Evolutionary conservation across 2,329 filamentous ascomycete species (phyloP).

Genomic region (Trichoderma sp.): DNA sequence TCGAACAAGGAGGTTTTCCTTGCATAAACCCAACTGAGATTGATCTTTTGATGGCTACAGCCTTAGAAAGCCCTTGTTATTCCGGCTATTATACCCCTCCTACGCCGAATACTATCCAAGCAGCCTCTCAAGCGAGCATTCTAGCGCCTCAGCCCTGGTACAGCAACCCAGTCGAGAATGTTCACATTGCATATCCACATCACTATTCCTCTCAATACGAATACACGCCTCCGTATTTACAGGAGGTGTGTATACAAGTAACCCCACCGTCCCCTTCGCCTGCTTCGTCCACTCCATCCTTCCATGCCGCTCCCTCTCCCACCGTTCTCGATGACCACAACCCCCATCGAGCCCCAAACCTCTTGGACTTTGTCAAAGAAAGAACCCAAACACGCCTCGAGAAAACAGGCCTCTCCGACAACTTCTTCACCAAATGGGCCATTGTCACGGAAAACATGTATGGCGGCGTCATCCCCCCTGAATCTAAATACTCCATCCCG

Average conservation of each 20-base stretch:
- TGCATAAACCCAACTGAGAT: neutral
- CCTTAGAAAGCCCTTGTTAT: neutral
- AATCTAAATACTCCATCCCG: constrained; percentile 3
- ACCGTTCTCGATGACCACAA: neutral
- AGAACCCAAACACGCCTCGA: neutral
- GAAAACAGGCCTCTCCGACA: neutral
- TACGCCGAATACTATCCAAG: neutral
- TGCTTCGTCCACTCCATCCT: neutral
- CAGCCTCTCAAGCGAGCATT: neutral
- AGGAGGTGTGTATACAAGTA: too few relatives aligned
- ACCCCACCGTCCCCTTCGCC: neutral
- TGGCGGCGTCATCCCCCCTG: neutral
- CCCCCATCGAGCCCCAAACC: neutral
- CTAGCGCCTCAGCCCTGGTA: neutral
- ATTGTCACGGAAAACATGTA: neutral
- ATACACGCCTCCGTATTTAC: too few relatives aligned
- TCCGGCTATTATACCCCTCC: neutral
- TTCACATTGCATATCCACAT: neutral
- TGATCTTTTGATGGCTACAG: neutral
- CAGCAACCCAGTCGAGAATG: neutral
- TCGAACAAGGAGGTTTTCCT: too few relatives aligned
- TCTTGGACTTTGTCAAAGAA: neutral
- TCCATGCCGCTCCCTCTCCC: neutral
- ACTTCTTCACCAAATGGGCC: constrained; percentile 7
- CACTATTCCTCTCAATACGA: neutral